A percentile compares a stretch with the other conserved stretches of the same genome.
phyloP scores from a whole-genome alignment of 495 filamentous ascomycete genomes.

The Penicillium psychrofluorescens region DNA sequence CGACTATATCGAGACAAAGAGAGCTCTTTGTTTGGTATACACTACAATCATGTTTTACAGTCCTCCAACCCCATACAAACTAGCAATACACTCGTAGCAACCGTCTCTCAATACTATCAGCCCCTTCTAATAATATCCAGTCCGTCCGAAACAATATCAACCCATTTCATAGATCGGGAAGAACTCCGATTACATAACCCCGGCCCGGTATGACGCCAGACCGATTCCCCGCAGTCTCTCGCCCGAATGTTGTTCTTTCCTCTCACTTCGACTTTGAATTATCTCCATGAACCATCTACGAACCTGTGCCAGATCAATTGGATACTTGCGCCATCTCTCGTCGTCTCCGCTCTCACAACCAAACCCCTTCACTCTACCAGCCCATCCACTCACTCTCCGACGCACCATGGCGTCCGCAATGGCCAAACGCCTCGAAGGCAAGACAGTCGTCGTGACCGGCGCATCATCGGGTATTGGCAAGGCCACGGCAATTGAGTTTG shows the following conservation, averaged over 20 bases:
- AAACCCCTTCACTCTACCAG: slow-evolving; percentile 10
- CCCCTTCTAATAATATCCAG: no score
- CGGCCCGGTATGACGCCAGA: no score
- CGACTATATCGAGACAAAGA: no score
- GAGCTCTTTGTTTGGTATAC: no score
- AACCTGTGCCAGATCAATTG: slow-evolving; percentile 20
- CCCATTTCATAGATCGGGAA: no score
- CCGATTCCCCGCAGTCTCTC: slow-evolving; percentile 15
- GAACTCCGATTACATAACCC: no score
- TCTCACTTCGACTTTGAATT: not conserved
- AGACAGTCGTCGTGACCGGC: slow-evolving; percentile 88
- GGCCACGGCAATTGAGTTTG: slow-evolving; percentile 85
- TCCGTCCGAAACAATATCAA: no score
- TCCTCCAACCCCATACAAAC: no score
- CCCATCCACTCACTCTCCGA: slow-evolving; percentile 18
- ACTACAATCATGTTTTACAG: no score
- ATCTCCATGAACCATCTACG: slow-evolving; percentile 29
- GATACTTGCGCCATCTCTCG: slow-evolving; percentile 15
- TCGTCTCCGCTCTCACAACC: slow-evolving; percentile 6
- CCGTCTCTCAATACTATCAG: no score
- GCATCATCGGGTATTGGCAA: slow-evolving; percentile 90
- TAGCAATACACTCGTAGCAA: no score
- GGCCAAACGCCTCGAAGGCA: slow-evolving; percentile 82
- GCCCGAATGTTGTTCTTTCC: slow-evolving; percentile 12
- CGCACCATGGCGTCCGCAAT: slow-evolving; percentile 70